Evolutionary conservation across 768 basidiomycete genomes (phyloP), one percentile per base, ranked within the genome.

Genomic region (Lyophyllum decastes): DNA sequence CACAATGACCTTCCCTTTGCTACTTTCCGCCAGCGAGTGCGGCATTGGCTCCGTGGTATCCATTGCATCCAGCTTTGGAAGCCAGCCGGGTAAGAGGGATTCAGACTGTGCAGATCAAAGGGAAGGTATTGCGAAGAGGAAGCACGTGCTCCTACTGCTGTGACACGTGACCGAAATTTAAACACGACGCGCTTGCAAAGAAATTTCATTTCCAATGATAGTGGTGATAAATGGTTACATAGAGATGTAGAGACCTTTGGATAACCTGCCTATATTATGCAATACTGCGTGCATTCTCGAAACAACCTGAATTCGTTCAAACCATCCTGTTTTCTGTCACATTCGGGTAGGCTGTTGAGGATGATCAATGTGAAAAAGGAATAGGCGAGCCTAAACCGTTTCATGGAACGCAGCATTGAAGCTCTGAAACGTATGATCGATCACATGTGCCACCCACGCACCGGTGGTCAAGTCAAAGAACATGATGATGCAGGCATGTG

Each of bases 391-490:
- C 30, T 30, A n/a, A 19, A n/a, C n/a, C 16, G 40, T 41, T 41
- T 41, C 40, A 41, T 19, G n/a, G n/a, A 19, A 17, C 35, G 26
- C 33, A 19, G 26, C 17, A 38, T 7, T 17, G 16, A 25, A 11
- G 30, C 54, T 25, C n/a, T 25, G 17, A 26, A 16, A 41, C 17
- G 16, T n/a, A 34, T 2, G 49, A 45, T 33, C 40, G 48, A 38
- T 35, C 25, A 56, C 50, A 56, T 54, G 59, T 49, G 35, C 24
- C 19, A 12, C 26, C 44, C 50, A 56, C 50, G 50, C 19, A 30
- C 35, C 3, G 3, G 14, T 4, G 35, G 14, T 17, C 10, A 10
- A 30, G 30, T 19, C 26, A 16, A 26, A 27, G 27, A 33, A 43
- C 47, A 35, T 17, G 48, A 54, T 43, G 54, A 12, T 4, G 14